Evolutionary conservation across 495 filamentous ascomycete species (phyloP).

Genomic region (Corynascus novoguineensis): DNA sequence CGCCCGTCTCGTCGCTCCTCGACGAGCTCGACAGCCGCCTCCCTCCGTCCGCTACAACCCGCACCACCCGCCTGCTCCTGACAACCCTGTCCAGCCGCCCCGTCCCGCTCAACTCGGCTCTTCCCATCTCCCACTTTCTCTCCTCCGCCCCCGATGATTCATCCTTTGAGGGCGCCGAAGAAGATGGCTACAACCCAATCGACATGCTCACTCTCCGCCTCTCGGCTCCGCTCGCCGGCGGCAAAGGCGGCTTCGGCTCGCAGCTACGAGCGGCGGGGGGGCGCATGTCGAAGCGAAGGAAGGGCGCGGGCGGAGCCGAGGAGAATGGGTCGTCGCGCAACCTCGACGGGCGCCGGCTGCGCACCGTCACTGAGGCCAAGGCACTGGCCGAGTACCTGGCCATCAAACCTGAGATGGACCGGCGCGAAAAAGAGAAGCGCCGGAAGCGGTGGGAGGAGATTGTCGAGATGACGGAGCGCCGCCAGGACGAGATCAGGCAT

Average conservation of each 20-base stretch:
- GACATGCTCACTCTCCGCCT: conserved; percentile 77
- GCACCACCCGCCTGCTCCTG: conserved; percentile 56
- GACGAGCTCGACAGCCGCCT: conserved; percentile 58
- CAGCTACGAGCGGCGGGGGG: conserved; percentile 95
- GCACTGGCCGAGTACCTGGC: conserved; percentile 90
- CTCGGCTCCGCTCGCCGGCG: conserved; percentile 68
- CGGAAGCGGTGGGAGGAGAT: conserved; percentile 76
- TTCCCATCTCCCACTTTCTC: conserved; percentile 51
- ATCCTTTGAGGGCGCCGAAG: conserved; percentile 23
- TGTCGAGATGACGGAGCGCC: conserved; percentile 72
- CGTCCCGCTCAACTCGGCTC: conserved; percentile 44
- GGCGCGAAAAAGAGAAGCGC: conserved; percentile 79
- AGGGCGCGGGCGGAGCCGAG: conserved; percentile 53
- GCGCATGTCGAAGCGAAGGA: conserved; percentile 95
- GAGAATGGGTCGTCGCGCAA: conserved; percentile 86
- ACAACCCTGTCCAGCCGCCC: conserved; percentile 77
- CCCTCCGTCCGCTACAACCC: conserved; percentile 36
- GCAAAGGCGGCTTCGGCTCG: conserved; percentile 96
- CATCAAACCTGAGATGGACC: conserved; percentile 94
- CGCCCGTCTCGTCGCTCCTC: conserved; percentile 62
- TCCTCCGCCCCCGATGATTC: conserved; percentile 5
- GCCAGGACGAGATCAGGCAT: conserved; percentile 69
- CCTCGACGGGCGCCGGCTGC: conserved; percentile 81
- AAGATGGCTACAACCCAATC: conserved; percentile 26
- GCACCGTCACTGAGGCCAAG: conserved; percentile 92